Evolutionary conservation across 2,329 filamentous ascomycete genomes (phyloP), one percentile per base, ranked within the genome.

Genomic region (Xylaria multiplex): DNA sequence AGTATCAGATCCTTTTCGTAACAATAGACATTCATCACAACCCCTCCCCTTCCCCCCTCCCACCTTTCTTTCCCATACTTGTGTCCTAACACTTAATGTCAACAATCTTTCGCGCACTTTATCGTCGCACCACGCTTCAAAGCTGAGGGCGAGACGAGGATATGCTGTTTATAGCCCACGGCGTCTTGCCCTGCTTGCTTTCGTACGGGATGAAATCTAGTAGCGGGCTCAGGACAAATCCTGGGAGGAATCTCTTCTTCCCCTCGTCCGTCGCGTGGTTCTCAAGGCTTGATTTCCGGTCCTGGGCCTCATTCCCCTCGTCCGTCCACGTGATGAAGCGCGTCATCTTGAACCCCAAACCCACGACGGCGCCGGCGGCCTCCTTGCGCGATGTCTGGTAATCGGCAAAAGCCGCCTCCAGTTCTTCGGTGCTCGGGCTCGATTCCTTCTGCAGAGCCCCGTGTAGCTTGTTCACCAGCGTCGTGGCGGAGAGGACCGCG

Each of bases 191-290:
- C 3, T 55, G 45, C 24, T 56, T 64, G 45, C 64, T 49, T 24
- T 71, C 42, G 37, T 70, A 72, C 13, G 71, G 70, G n/a, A 73
- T 37, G 24, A 65, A 73, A 35, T 72, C 69, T 7, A 73, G 43
- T 14, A 71, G 40, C n/a, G 70, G 65, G 8, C 57, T 53, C 8
- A 55, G 35, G 11, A 8, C 35, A 5, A 73, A 32, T 6, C 22
- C 6, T 14, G 57, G 50, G 3, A 46, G 6, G 2, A 69, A 6
- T n/a, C 50, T 60, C 5, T 43, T 37, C 24, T 43, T 30, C 6
- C 45, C 11, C 6, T 40, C n/a, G 30, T 22, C 43, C 1, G 35
- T 52, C 14, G 67, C 11, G 24, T 52, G 22, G 16, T 27, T 13
- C 9, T 42, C 5, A 13, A 3, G 40, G 13, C 59, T 64, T 14